Conservation (phyloP, 2,329 filamentous ascomycete species). For the Cercospora brassicicola region DNA sequence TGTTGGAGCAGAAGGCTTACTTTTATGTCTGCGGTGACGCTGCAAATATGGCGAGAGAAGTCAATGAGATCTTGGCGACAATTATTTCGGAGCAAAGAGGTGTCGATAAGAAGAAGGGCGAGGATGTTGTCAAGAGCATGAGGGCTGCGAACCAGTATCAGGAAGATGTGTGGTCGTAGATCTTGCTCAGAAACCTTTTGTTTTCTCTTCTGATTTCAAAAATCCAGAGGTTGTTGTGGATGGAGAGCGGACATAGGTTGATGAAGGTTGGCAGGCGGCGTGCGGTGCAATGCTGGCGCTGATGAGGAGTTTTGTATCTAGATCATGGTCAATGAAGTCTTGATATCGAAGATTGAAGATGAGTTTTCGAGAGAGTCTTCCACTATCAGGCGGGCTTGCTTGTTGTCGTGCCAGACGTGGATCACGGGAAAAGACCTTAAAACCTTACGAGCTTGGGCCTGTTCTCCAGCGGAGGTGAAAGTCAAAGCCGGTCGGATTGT, state of each 20-base stretch:
- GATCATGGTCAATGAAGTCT: neutral
- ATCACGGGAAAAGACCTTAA: neutral
- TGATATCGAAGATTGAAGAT: neutral
- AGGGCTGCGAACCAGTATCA: conserved; percentile 93
- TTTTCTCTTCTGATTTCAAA: neutral
- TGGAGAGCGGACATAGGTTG: neutral
- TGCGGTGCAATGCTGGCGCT: neutral
- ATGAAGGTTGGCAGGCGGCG: neutral
- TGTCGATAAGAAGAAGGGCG: conserved; percentile 79
- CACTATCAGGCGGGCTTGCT: too few relatives aligned
- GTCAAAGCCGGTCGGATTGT: neutral
- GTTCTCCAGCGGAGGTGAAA: neutral
- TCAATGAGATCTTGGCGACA: conserved; percentile 72
- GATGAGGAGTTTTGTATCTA: neutral
- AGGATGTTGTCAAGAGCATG: conserved; percentile 97
- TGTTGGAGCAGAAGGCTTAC: conserved; percentile 83
- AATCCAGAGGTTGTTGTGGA: neutral
- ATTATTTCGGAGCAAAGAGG: conserved; percentile 84
- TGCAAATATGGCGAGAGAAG: conserved; percentile 67
- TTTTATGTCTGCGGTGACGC: conserved; percentile 99
- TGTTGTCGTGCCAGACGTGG: too few relatives aligned
- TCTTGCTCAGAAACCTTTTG: neutral
- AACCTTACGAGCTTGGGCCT: conserved; percentile 24
- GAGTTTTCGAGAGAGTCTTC: neutral
- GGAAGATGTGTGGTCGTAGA: conserved; percentile 69